These are phyloP conservation scores for Fusarium euwallaceae DNA, from an alignment of 2,329 filamentous ascomycete species.

Conservation along the genomic window DNA sequence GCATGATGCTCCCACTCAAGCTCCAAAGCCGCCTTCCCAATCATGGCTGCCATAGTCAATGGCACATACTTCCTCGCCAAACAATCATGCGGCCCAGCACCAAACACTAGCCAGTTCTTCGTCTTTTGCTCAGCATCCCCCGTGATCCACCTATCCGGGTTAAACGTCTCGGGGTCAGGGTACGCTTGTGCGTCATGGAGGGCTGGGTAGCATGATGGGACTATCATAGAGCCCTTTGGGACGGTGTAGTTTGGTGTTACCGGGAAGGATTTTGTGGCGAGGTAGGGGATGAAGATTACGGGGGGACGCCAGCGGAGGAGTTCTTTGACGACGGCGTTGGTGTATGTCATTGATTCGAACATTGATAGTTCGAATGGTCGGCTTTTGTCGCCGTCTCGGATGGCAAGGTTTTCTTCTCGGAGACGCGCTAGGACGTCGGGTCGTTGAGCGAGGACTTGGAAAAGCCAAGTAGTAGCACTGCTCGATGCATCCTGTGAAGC, in stretches of 20 bases:
- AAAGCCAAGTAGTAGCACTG: slow-evolving; percentile 66
- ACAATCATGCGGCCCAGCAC: slow-evolving; percentile 64
- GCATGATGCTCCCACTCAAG: slow-evolving; percentile 65
- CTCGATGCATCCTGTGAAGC: slow-evolving; percentile 67
- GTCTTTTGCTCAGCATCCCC: slow-evolving; percentile 64
- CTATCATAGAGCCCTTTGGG: slow-evolving; percentile 62
- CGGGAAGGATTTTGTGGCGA: slow-evolving; percentile 61
- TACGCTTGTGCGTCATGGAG: slow-evolving; percentile 64
- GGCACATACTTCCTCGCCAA: slow-evolving; percentile 64
- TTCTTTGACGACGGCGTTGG: slow-evolving; percentile 66
- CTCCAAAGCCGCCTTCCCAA: slow-evolving; percentile 64
- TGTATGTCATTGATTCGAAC: slow-evolving; percentile 64
- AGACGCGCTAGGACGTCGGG: slow-evolving; percentile 62
- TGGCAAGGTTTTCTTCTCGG: slow-evolving; percentile 61
- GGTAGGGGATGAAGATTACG: slow-evolving; percentile 67
- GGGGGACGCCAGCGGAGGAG: slow-evolving; percentile 65
- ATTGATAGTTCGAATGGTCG: slow-evolving; percentile 59
- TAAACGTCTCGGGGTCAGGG: slow-evolving; percentile 60
- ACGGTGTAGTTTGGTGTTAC: slow-evolving; percentile 63
- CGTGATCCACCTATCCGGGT: slow-evolving; percentile 66
- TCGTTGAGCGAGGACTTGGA: slow-evolving; percentile 64
- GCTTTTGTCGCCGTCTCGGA: slow-evolving; percentile 56
- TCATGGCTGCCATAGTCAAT: slow-evolving; percentile 64
- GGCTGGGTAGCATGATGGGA: slow-evolving; percentile 65
- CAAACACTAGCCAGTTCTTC: slow-evolving; percentile 68